Evolutionary conservation across 352 stramenopile genomes (phyloP), one percentile per base, ranked within the genome.

Genomic region (Pythium pectinolyticum): DNA sequence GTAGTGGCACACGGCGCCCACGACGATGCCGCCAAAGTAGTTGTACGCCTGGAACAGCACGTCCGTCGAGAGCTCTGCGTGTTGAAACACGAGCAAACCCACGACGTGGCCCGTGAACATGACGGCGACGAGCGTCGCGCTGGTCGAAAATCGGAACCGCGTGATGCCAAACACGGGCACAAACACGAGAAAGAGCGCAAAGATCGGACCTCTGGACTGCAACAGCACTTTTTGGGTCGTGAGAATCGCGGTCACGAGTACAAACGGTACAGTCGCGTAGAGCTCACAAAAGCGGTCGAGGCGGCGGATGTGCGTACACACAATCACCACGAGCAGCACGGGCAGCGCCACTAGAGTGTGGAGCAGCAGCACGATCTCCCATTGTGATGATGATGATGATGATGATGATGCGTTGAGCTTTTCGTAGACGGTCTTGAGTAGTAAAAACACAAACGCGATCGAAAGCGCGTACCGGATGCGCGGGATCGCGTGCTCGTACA

Each of bases 131-230:
- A 82, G 34, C 5, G 41, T 20, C 12, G 74, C 48, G 24, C 69
- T 82, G 1, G 74, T 76, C 52, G 56, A 64, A 50, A 82, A 78
- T 1, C 74, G 71, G 27, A 82, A 65, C 11, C 74, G 67, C n/a
- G 69, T 74, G 57, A 83, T 71, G 19, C 74, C 72, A 60, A 83
- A 83, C 15, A 83, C 65, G 3, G 74, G 66, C 0, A 80, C 61
- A 20, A 83, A 69, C 2, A 74, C 65, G 30, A 83, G 49, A 31
- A 78, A 80, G 20, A 83, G 57, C 28, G 72, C 46, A 22, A 83
- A 71, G n/a, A 78, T 52, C 15, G 74, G 72, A 2, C 72, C 70
- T 53, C 52, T 69, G 19, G 22, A 67, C 14, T 59, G 45, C 6
- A 76, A 47, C 6, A 83, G 15, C 15, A 80, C 49, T 46, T 83